phyloP scores from a whole-genome alignment of 768 basidiomycete genomes.

The Chlorophyllum brunneum region DNA sequence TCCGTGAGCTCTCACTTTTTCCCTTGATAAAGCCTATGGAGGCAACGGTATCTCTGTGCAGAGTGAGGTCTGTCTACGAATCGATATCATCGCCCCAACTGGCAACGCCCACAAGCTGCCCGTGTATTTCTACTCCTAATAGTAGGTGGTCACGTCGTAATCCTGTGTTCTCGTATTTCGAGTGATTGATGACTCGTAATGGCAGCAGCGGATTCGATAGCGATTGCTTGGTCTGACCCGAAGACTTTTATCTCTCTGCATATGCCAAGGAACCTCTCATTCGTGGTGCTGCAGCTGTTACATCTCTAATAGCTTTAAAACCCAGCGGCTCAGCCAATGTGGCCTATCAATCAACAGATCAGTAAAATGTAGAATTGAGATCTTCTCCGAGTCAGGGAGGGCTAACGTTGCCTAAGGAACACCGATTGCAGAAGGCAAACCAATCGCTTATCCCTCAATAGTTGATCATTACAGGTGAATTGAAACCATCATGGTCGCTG shows the following conservation, averaged over 20 bases:
- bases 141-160: slow-evolving; percentile 16
- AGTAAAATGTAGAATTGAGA: slow-evolving; percentile 15
- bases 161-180: background rate
- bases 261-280: slow-evolving; percentile 23
- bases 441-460: slow-evolving; percentile 28
- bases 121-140: slow-evolving; percentile 26
- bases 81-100: slow-evolving; percentile 40
- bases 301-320: background rate
- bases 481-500: no score
- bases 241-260: slow-evolving; percentile 31
- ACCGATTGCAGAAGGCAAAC: slow-evolving; percentile 29
- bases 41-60: slow-evolving; percentile 33
- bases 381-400: no score
- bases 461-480: slow-evolving; percentile 25
- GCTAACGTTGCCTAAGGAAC: slow-evolving; percentile 20
- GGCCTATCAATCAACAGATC: slow-evolving; percentile 27
- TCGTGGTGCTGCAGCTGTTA: slow-evolving; percentile 21
- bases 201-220: slow-evolving; percentile 34
- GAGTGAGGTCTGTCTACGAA: slow-evolving; percentile 35
- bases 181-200: background rate
- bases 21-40: slow-evolving; percentile 23
- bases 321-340: slow-evolving; percentile 30
- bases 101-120: slow-evolving; percentile 27
- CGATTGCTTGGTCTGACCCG: slow-evolving; percentile 29
- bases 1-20: background rate